These are phyloP conservation scores for Dillenia turbinata DNA, from an alignment of 164 flowering plant genomes.

Conservation along the genomic window DNA sequence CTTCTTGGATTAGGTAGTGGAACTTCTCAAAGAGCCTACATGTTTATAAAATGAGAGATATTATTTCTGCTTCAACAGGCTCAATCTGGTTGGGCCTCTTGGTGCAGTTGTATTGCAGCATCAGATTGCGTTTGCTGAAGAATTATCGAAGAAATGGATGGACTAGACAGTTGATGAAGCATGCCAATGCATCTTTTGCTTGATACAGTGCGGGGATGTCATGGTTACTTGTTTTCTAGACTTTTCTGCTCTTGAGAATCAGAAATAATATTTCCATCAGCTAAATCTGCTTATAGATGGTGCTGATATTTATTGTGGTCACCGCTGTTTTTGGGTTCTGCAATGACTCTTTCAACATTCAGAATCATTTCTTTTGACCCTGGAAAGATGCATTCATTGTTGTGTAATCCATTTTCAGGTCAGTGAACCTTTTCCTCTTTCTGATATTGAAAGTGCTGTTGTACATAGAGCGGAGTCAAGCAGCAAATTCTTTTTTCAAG, in stretches of 20 bases:
- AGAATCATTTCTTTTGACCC: no score
- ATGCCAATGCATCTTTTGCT: conserved; percentile 76
- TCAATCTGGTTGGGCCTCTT: conserved; percentile 84
- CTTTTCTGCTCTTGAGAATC: conserved; percentile 69
- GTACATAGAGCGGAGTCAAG: no score
- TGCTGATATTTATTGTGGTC: no score
- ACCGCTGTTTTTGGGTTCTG: no score
- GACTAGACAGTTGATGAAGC: conserved; percentile 66
- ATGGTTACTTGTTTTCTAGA: conserved; percentile 79
- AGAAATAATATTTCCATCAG: not conserved
- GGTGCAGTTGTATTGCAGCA: conserved; percentile 90
- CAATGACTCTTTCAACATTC: no score
- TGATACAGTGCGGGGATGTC: conserved; percentile 88
- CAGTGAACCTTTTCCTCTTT: no score
- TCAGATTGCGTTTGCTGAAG: conserved; percentile 71
- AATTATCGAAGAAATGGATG: conserved; percentile 63
- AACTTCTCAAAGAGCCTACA: conserved; percentile 68
- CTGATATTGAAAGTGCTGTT: no score
- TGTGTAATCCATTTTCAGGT: no score
- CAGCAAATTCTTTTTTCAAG: no score
- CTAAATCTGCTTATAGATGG: no score
- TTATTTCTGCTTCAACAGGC: conserved; percentile 90
- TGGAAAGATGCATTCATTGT: no score
- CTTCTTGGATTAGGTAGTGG: conserved; percentile 59
- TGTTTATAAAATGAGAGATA: conserved; percentile 89